Percentiles rank a stretch among this genome's conserved stretches.
Conservation (phyloP, 1,284 basidiomycete species). For the Ganoderma leucocontextum region DNA sequence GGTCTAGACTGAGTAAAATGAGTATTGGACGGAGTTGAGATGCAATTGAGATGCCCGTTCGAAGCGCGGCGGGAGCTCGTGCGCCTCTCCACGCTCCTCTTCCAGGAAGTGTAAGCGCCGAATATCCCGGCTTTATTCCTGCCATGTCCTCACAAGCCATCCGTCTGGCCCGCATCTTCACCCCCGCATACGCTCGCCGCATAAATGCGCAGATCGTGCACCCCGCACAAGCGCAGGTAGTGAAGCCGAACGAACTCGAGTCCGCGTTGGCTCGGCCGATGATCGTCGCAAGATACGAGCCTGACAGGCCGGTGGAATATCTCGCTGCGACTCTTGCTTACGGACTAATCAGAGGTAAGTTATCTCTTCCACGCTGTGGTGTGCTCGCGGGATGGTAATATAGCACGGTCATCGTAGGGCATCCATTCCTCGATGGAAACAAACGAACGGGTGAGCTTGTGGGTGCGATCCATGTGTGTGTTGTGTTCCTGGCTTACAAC, state of each 20-base stretch:
- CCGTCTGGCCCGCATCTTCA: slow-evolving; percentile 44
- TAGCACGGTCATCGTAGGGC: slow-evolving; percentile 27
- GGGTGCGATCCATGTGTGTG: not conserved
- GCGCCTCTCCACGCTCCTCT: not conserved
- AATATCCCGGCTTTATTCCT: not conserved
- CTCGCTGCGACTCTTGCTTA: slow-evolving; percentile 39
- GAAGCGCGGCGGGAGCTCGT: no score
- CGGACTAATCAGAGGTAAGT: slow-evolving; percentile 38
- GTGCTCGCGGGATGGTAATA: not conserved
- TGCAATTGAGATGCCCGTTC: no score
- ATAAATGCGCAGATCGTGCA: slow-evolving; percentile 48
- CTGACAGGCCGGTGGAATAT: slow-evolving; percentile 36
- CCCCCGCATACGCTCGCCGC: slow-evolving; percentile 41
- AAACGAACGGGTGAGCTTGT: slow-evolving; percentile 37
- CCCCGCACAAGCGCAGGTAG: slow-evolving; percentile 40
- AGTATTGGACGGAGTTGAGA: no score
- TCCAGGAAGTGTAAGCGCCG: not conserved
- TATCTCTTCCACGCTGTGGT: no score
- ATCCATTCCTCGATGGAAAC: slow-evolving; percentile 43
- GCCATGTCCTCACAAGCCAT: slow-evolving; percentile 28
- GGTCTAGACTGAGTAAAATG: no score
- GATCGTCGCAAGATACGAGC: slow-evolving; percentile 43
- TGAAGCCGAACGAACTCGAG: slow-evolving; percentile 47
- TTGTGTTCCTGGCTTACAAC: not conserved
- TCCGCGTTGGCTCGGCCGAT: slow-evolving; percentile 46